Percentiles rank a stretch among this genome's conserved stretches.
Evolutionary conservation across 2,329 filamentous ascomycete species (phyloP).

Genomic region (Colletotrichum incanum): DNA sequence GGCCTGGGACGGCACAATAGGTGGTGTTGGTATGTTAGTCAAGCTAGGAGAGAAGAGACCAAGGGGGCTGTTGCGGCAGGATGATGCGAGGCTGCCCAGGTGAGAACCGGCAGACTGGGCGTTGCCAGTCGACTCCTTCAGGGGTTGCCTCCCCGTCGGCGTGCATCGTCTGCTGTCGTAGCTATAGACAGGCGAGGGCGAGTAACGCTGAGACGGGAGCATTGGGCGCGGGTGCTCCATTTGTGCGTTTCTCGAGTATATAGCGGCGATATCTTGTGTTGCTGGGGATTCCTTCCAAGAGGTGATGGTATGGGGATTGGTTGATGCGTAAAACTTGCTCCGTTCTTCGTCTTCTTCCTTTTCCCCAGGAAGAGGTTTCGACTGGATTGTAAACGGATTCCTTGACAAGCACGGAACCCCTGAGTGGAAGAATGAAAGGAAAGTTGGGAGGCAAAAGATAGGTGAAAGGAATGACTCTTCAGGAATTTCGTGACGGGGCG

Average conservation of each 20-base stretch:
- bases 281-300: slow-evolving; percentile 9
- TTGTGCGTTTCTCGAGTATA: slow-evolving; percentile 6
- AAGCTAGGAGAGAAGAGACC: slow-evolving; percentile 62
- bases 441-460: slow-evolving; percentile 35
- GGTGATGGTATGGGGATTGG: slow-evolving; percentile 11
- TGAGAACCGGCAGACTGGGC: slow-evolving; percentile 56
- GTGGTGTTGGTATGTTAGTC: slow-evolving; percentile 63
- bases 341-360: slow-evolving; percentile 28
- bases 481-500: slow-evolving; percentile 42
- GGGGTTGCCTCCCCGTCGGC: slow-evolving; percentile 59
- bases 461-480: slow-evolving; percentile 43
- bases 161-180: slow-evolving; percentile 61
- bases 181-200: slow-evolving; percentile 62
- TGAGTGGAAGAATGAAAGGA: slow-evolving; percentile 43
- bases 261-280: slow-evolving; percentile 4
- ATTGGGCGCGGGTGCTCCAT: slow-evolving; percentile 60
- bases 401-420: slow-evolving; percentile 40
- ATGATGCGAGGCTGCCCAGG: slow-evolving; percentile 52
- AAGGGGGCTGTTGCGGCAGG: slow-evolving; percentile 61
- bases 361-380: slow-evolving; percentile 15
- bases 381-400: slow-evolving; percentile 44
- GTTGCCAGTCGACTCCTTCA: slow-evolving; percentile 69
- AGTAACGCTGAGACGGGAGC: slow-evolving; percentile 67
- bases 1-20: slow-evolving; percentile 67
- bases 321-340: slow-evolving; percentile 27